Evolutionary conservation across 129 eudicot genomes (phyloP).

Genomic region (Mikania micrantha): DNA sequence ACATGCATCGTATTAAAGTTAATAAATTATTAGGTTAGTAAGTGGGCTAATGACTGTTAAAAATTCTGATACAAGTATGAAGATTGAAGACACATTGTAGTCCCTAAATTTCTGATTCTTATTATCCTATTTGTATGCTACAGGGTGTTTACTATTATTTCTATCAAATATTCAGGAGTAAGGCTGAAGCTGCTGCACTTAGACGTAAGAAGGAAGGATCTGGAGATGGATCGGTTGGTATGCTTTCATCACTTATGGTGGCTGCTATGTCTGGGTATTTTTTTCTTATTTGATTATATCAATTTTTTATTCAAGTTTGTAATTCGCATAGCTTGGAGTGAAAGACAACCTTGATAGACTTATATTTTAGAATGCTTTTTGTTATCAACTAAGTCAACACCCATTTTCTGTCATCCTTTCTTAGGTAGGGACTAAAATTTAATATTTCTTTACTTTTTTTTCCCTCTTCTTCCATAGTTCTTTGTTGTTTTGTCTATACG

Average conservation of each 20-base stretch:
- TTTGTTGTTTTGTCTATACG: neutral
- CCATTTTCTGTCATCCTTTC: neutral
- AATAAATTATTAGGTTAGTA: neutral
- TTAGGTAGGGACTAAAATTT: neutral
- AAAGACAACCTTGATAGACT: neutral
- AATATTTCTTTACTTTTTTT: neutral
- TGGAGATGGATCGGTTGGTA: constrained; percentile 99
- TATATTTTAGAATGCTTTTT: neutral
- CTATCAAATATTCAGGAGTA: constrained; percentile 99
- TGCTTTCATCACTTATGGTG: constrained; percentile 94
- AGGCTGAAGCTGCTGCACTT: constrained; percentile 74
- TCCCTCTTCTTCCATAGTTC: neutral
- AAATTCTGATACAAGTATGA: constrained; percentile 1
- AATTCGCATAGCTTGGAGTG: neutral
- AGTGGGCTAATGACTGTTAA: neutral
- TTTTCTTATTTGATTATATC: neutral
- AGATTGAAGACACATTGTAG: neutral
- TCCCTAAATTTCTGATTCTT: constrained; percentile 29
- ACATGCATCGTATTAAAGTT: constrained; percentile 8
- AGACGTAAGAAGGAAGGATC: constrained; percentile 62
- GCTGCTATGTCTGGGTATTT: constrained; percentile 95
- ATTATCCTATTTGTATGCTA: constrained; percentile 37
- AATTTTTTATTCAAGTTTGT: neutral
- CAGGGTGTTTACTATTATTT: constrained; percentile 99
- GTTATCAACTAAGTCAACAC: neutral